These are phyloP conservation scores for Sphaerobolus stellatus DNA, from an alignment of 1,284 basidiomycete species.

Conservation along the genomic window DNA sequence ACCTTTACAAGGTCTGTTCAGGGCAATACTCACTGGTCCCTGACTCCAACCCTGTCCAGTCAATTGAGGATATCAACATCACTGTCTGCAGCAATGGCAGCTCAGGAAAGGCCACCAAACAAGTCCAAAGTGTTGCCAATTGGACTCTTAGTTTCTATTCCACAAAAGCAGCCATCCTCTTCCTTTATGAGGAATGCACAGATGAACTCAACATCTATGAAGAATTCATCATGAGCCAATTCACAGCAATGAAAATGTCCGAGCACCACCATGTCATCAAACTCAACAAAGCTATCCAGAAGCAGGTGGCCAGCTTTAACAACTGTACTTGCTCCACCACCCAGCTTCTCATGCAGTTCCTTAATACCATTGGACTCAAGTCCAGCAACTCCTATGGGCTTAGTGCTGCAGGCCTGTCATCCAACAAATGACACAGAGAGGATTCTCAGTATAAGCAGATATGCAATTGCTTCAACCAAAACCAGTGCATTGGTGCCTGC, in stretches of 20 bases:
- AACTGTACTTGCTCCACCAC: conserved; percentile 23
- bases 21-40: conserved; percentile 18
- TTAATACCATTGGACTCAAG: background rate
- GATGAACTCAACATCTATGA: conserved; percentile 29
- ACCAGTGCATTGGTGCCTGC: conserved; percentile 12
- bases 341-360: background rate
- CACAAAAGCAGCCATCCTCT: conserved; percentile 18
- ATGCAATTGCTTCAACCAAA: conserved; percentile 19
- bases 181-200: conserved; percentile 28
- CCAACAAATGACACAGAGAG: background rate
- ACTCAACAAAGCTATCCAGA: conserved; percentile 31
- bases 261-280: conserved; percentile 24
- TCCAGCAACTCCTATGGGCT: background rate
- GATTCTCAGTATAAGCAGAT: background rate
- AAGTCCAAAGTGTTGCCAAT: background rate
- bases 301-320: conserved; percentile 21
- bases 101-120: background rate
- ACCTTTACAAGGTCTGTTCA: conserved; percentile 27
- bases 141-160: background rate
- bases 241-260: conserved; percentile 15
- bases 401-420: too few species aligned
- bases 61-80: conserved; percentile 18
- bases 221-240: conserved; percentile 23
- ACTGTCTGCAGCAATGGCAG: background rate
- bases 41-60: conserved; percentile 17